These are phyloP conservation scores for Rhizopogon rudus DNA, from an alignment of 768 basidiomycete genomes.

Conservation along the genomic window DNA sequence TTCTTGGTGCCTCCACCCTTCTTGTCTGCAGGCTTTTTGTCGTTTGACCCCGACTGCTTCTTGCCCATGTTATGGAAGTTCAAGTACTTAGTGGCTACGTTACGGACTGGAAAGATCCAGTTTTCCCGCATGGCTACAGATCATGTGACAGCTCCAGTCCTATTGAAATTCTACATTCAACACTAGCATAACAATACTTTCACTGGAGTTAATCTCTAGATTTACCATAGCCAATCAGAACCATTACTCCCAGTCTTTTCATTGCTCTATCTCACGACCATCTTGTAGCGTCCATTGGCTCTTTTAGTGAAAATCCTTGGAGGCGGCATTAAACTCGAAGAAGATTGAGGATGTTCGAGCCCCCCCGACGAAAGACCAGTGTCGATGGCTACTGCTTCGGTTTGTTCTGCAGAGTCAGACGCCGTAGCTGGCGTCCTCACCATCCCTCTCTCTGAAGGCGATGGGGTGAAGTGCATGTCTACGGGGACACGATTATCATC, in stretches of 20 bases:
- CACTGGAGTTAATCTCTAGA: not conserved
- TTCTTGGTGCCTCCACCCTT: conserved; percentile 10
- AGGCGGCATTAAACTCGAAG: not conserved
- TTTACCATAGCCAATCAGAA: not conserved
- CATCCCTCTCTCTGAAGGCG: not conserved
- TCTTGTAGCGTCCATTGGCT: not conserved
- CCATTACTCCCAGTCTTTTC: not conserved
- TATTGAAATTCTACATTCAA: too few species aligned
- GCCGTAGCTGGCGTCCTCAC: not conserved
- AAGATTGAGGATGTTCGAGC: not conserved
- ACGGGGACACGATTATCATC: too few species aligned
- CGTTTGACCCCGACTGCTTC: not conserved
- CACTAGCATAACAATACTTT: too few species aligned
- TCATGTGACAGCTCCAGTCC: too few species aligned
- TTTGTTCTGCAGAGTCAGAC: not conserved
- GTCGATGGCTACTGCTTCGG: not conserved
- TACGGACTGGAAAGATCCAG: too few species aligned
- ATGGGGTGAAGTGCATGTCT: not conserved
- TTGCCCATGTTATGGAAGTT: not conserved
- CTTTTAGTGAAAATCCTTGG: not conserved
- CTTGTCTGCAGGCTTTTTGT: not conserved
- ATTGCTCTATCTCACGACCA: not conserved
- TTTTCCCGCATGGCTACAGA: too few species aligned
- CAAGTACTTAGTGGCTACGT: not conserved
- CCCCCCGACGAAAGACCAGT: not conserved